Conservation (phyloP, 495 filamentous ascomycete genomes). For the Parathielavia appendiculata region DNA sequence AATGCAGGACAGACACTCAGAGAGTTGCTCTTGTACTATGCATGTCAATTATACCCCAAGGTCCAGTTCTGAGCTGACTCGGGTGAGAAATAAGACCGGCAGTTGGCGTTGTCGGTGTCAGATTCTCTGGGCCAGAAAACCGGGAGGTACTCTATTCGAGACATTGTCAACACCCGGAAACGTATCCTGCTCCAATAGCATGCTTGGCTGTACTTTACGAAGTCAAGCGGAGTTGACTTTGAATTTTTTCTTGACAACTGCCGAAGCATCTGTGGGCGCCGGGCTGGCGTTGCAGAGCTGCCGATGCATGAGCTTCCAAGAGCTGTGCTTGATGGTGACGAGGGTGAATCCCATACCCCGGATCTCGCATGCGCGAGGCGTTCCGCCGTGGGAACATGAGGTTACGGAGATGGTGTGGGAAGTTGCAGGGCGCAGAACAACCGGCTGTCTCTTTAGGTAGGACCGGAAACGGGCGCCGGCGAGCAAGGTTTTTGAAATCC, state of each 20-base stretch:
- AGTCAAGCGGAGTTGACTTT: too few relatives aligned
- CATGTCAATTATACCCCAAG: too few relatives aligned
- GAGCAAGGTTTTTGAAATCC: too few relatives aligned
- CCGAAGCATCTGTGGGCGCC: neutral
- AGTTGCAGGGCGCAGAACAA: slow-evolving; percentile 8
- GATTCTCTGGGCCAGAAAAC: neutral
- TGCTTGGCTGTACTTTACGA: neutral
- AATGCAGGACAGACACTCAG: too few relatives aligned
- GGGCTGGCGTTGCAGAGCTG: neutral
- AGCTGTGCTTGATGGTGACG: neutral
- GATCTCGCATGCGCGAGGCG: slow-evolving; percentile 4
- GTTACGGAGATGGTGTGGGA: too few relatives aligned
- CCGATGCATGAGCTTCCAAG: neutral
- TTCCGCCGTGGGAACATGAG: too few relatives aligned
- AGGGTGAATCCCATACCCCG: neutral
- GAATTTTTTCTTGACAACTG: neutral
- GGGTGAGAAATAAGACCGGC: neutral
- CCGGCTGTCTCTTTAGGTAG: too few relatives aligned
- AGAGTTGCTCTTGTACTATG: too few relatives aligned
- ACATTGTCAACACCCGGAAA: neutral
- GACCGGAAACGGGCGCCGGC: too few relatives aligned
- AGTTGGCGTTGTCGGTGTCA: neutral
- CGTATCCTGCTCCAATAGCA: neutral
- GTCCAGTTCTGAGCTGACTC: too few relatives aligned
- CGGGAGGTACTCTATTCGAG: neutral